Conservation (phyloP, 164 flowering plant genomes). For the Annona cherimola region DNA sequence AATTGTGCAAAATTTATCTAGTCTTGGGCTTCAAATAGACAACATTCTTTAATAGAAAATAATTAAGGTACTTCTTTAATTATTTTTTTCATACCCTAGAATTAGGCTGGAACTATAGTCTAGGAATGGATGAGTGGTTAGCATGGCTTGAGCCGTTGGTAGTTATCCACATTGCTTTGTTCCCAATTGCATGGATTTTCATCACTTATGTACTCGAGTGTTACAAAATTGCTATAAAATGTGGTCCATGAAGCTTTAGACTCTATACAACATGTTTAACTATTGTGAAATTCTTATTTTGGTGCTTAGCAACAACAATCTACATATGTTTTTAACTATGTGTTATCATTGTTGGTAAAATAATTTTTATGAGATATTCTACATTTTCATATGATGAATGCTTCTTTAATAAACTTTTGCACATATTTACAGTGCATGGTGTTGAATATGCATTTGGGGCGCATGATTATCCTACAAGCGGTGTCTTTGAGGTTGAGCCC, state of each 20-base stretch:
- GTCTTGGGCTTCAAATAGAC: no score
- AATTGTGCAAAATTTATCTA: no score
- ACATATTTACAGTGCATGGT: conserved; percentile 70
- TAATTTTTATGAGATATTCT: neutral
- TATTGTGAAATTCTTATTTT: neutral
- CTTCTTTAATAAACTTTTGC: neutral
- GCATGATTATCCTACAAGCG: conserved; percentile 86
- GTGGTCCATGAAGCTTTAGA: neutral
- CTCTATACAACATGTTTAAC: neutral
- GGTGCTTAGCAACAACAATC: neutral
- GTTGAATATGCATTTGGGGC: conserved; percentile 99
- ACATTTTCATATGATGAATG: neutral
- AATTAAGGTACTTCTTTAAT: no score
- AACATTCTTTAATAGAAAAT: no score
- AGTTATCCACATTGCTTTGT: neutral
- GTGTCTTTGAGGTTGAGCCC: conserved; percentile 97
- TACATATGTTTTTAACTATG: neutral
- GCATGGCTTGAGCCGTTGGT: no score
- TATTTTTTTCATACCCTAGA: no score
- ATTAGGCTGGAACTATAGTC: no score
- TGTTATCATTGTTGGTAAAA: neutral
- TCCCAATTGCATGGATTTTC: neutral
- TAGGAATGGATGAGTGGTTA: no score
- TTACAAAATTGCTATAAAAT: neutral
- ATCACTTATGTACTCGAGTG: neutral